Base-by-base conservation (phyloP, 1,284 basidiomycete species). In the Coriolopsis trogii region DNA sequence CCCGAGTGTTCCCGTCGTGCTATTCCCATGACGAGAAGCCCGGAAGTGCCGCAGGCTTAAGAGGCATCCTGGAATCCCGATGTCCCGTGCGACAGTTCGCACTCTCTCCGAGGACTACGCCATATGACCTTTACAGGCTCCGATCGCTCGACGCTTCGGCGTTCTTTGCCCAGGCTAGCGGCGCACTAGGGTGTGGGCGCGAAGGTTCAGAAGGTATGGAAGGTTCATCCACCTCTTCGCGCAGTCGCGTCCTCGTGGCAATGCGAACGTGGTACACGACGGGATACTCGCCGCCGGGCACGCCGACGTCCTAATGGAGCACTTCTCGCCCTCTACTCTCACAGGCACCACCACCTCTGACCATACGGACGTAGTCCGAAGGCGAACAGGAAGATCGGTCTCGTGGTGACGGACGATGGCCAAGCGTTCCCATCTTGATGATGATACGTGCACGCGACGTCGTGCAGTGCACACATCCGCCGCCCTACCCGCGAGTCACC, bases 51-150 rank as follows among this genome's bases (percentile, higher is more conserved):
- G 21, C 28, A 18, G 21, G 43, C 38, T 33, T 34, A 34, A 20
- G 23, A 45, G 42, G 43, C 42, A 41, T 51, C 50, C 33, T 26
- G 50, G 42, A 49, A 45, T 41, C 47, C 49, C 30, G 38, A 46
- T 47, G 29, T n/a, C 28, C 44, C 53, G 57, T 55, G 57, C n/a
- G 53, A 55, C 31, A 41, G 30, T 48, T 58, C 56, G 50, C 53
- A 48, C 49, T 52, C 57, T 26, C 48, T 45, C 53, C 57, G 57
- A 53, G 48, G 36, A 48, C 36, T 9, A 40, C 36, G 51, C 37
- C 57, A 53, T 50, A 53, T 59, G 53, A 53, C 57, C 53, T 20
- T 25, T 55, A 58, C 41, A 55, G 53, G 33, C 48, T 45, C 57
- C 57, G 57, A 59, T 53, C 53, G 50, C 25, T 44, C 39, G 23